Evolutionary conservation across 805 yeast genomes (phyloP).

Genomic region (Metschnikowia bowlesiae): DNA sequence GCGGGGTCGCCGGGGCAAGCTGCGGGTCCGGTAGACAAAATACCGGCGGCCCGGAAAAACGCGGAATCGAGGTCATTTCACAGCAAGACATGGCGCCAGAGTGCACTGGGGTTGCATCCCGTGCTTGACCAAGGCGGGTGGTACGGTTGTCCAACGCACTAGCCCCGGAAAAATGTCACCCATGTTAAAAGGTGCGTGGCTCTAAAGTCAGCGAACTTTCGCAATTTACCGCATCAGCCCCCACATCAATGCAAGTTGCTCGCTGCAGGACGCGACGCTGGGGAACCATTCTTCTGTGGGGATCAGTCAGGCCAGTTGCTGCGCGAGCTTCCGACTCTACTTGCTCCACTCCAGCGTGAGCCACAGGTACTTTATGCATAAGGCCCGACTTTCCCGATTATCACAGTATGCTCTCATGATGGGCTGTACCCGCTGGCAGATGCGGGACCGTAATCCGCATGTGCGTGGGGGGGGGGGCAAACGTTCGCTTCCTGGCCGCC

Average conservation of each 20-base stretch:
- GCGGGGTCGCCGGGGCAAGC: no score
- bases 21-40: not conserved
- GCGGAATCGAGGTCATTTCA: not conserved
- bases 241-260: not conserved
- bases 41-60: not conserved
- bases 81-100: not conserved
- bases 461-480: not conserved
- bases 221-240: not conserved
- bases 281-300: not conserved
- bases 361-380: not conserved
- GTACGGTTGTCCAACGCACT: not conserved
- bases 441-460: no score
- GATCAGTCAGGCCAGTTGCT: conserved; percentile 1
- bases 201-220: not conserved
- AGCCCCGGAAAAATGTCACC: not conserved
- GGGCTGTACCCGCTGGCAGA: not conserved
- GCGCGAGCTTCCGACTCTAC: not conserved
- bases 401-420: not conserved
- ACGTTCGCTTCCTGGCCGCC: not conserved
- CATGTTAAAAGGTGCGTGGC: not conserved
- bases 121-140: not conserved
- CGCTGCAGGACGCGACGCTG: not conserved
- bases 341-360: not conserved
- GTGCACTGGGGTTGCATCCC: not conserved
- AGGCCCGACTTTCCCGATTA: not conserved